Conservation (phyloP, 78 protist species). For the Tieghemostelium lacteum region DNA sequence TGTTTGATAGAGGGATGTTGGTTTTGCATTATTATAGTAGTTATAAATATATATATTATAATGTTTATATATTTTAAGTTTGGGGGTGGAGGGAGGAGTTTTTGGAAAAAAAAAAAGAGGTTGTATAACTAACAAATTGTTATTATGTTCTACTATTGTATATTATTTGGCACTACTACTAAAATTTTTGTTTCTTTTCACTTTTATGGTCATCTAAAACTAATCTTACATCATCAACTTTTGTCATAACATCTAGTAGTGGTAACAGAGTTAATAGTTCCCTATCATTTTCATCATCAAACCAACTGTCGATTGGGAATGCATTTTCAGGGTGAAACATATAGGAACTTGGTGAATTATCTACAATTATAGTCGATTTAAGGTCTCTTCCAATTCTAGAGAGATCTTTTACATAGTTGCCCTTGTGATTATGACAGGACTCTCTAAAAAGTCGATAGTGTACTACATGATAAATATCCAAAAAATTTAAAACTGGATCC, state of each 20-base stretch:
- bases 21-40: neutral
- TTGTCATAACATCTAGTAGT: constrained; percentile 54
- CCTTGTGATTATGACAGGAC: constrained; percentile 77
- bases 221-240: constrained; percentile 80
- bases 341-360: constrained; percentile 92
- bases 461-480: constrained; percentile 82
- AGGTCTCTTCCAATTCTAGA: constrained; percentile 88
- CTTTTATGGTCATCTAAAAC: constrained; percentile 64
- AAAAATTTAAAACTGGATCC: constrained; percentile 91
- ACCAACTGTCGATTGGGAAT: constrained; percentile 91
- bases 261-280: constrained; percentile 88
- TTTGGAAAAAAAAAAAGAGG: neutral
- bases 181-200: neutral
- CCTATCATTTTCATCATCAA: constrained; percentile 86
- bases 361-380: constrained; percentile 85
- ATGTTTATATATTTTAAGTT: neutral
- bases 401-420: constrained; percentile 86
- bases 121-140: neutral
- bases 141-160: neutral
- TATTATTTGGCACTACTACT: neutral
- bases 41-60: neutral
- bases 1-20: neutral
- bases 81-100: neutral
- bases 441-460: constrained; percentile 89
- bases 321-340: constrained; percentile 91